These are phyloP conservation scores for Phytophthora syringae DNA, from an alignment of 352 stramenopile genomes.

Conservation along the genomic window DNA sequence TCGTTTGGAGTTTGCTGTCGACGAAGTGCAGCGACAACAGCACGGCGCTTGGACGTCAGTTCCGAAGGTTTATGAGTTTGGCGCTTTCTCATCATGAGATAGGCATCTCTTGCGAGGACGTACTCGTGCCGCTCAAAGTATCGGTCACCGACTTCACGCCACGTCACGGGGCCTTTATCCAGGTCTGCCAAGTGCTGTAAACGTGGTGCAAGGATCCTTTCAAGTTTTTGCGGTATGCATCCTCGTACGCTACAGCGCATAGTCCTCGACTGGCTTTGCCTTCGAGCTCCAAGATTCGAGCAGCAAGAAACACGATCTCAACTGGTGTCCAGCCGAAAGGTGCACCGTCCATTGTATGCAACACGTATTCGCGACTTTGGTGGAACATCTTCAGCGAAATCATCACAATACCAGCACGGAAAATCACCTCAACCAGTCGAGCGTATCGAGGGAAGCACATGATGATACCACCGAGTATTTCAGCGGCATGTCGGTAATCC, in stretches of 20 bases:
- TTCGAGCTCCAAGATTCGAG: constrained; percentile 66
- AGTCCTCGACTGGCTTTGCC: constrained; percentile 46
- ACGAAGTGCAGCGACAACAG: constrained; percentile 33
- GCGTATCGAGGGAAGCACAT: constrained; percentile 64
- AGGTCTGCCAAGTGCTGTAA: constrained; percentile 59
- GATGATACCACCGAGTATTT: constrained; percentile 66
- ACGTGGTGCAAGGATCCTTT: constrained; percentile 17
- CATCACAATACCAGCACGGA: constrained; percentile 70
- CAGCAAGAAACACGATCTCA: constrained; percentile 71
- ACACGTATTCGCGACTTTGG: constrained; percentile 72
- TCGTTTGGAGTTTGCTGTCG: constrained; percentile 17
- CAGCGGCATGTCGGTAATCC: constrained; percentile 49
- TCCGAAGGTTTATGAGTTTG: constrained; percentile 43
- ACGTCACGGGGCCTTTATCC: constrained; percentile 60
- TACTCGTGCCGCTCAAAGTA: constrained; percentile 60
- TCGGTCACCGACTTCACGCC: constrained; percentile 55
- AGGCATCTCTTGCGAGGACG: constrained; percentile 67
- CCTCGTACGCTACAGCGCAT: constrained; percentile 70
- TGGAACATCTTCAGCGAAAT: constrained; percentile 62
- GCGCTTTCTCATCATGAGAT: constrained; percentile 62
- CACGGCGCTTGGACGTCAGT: constrained; percentile 40
- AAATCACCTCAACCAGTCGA: constrained; percentile 61
- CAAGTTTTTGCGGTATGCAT: constrained; percentile 58
- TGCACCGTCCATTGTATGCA: constrained; percentile 61
- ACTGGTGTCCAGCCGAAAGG: constrained; percentile 55